A percentile compares a stretch with the other conserved stretches of the same genome.
Conservation (phyloP, 2,329 filamentous ascomycete genomes). For the Rachicladosporium sp. region DNA sequence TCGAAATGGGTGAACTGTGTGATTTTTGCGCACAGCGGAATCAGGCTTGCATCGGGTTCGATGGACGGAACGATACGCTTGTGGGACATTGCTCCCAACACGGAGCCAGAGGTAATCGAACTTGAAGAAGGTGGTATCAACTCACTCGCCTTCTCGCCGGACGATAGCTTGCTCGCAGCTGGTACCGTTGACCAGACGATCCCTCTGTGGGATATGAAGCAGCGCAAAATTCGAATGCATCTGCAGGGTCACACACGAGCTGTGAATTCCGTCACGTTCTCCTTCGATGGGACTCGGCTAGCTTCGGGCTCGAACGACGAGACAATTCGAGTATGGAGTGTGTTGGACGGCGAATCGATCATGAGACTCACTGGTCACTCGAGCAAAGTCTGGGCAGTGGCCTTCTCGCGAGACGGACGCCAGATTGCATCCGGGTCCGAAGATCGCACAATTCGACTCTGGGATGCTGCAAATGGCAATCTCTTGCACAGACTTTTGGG, state of each 20-base stretch:
- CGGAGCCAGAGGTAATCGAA: slow-evolving; percentile 61
- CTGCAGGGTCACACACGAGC: slow-evolving; percentile 87
- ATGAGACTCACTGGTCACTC: slow-evolving; percentile 81
- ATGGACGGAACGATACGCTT: slow-evolving; percentile 88
- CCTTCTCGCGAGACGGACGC: slow-evolving; percentile 89
- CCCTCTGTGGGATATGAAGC: too few relatives aligned
- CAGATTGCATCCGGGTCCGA: slow-evolving; percentile 70
- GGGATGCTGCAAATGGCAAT: slow-evolving; percentile 69
- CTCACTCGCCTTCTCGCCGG: too few relatives aligned
- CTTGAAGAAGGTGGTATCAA: slow-evolving; percentile 76
- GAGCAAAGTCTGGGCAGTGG: slow-evolving; percentile 76
- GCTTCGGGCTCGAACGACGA: slow-evolving; percentile 84
- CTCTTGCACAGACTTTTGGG: slow-evolving; percentile 68
- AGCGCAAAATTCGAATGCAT: too few relatives aligned
- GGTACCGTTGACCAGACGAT: too few relatives aligned
- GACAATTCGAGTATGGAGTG: slow-evolving; percentile 78
- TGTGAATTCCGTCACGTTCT: slow-evolving; percentile 60
- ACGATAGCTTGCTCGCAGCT: too few relatives aligned
- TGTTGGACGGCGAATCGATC: slow-evolving; percentile 64
- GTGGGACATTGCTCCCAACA: slow-evolving; percentile 78
- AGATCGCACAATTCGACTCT: slow-evolving; percentile 86
- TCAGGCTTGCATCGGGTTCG: slow-evolving; percentile 72
- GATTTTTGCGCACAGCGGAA: too few relatives aligned
- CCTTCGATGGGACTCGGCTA: too few relatives aligned
- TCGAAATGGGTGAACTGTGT: too few relatives aligned